Base-by-base conservation (phyloP, 1,284 basidiomycete genomes). In the Apiotrichum sp. region DNA sequence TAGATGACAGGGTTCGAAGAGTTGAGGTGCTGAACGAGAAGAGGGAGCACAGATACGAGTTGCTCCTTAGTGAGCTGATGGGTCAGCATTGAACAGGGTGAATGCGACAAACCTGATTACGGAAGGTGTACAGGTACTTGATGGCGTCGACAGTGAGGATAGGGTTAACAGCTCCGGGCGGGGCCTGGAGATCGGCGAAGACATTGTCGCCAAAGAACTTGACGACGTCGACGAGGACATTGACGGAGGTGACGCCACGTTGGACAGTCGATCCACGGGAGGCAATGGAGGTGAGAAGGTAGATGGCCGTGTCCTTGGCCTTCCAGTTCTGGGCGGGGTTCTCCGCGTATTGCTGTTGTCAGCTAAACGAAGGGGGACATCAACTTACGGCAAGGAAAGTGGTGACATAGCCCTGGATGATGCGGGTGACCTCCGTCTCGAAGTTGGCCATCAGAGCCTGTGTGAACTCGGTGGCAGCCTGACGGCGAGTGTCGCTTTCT, bases 91-190 rank as follows among this genome's bases (percentile, higher is more conserved):
- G 4, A 9, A 64, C 29, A 31, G 9, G 8, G 3, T 13, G 29
- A 14, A 11, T 22, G 3, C 8, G 14, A 45, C 78, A 38, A 54
- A 88, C 89, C 79, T 96, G 95, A 70, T 95, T 93, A 16, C 96
- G 82, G 83, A 98, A 98, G 0, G 91, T 96, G 70, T 91, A 83
- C 50, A 96, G 76, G 78, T 90, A 96, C 54, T 90, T 86, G 73
- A 98, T 98, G 4, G 93, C 93, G 73, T 98, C 93, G 38, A 96
- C 93, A 68, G 93, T 90, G 42, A 98, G 80, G 65, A 98, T 91
- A 4, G 93, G 88, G 69, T 96, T 87, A 0, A 89, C 86, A 13
- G 79, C 78, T 2, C 83, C 83, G 4, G 81, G 78, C 1, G 79
- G 77, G 1, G 87, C 86, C 71, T 93, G 87, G 44, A 98, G 77